A percentile compares a stretch with the other conserved stretches of the same genome.
Conservation (phyloP, 192 early-diverging fungal genomes). For the Coemansia sp. region DNA sequence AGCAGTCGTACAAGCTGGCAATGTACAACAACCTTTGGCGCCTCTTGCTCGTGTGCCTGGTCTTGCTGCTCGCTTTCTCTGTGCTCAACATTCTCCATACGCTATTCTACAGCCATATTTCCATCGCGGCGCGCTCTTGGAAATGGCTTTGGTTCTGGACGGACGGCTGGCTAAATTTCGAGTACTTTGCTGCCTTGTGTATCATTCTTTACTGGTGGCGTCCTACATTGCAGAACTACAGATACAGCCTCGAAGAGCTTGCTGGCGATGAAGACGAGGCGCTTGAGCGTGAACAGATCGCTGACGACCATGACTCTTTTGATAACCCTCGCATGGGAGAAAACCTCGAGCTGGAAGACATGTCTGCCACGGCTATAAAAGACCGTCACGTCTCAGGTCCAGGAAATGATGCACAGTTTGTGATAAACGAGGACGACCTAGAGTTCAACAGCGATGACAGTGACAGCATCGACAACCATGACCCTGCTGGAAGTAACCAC, state of each 20-base stretch:
- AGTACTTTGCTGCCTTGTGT: slow-evolving; percentile 78
- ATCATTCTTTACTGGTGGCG: slow-evolving; percentile 87
- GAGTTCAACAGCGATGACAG: slow-evolving; percentile 28
- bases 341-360: slow-evolving; percentile 41
- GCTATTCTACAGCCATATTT: slow-evolving; percentile 58
- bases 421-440: slow-evolving; percentile 39
- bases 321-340: slow-evolving; percentile 51
- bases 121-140: slow-evolving; percentile 79
- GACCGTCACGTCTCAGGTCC: slow-evolving; percentile 16
- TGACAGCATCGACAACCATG: slow-evolving; percentile 8
- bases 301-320: slow-evolving; percentile 28
- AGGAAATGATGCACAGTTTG: slow-evolving; percentile 42
- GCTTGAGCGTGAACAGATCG: slow-evolving; percentile 58
- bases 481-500: background rate
- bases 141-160: slow-evolving; percentile 86
- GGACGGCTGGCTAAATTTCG: slow-evolving; percentile 89
- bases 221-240: slow-evolving; percentile 86
- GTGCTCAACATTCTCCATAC: slow-evolving; percentile 80
- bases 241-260: slow-evolving; percentile 87
- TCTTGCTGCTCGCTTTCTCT: slow-evolving; percentile 75
- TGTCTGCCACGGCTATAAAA: slow-evolving; percentile 13
- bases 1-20: slow-evolving; percentile 83
- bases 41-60: slow-evolving; percentile 73
- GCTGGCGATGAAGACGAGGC: slow-evolving; percentile 70
- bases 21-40: slow-evolving; percentile 88